phyloP scores from a whole-genome alignment of 352 stramenopile genomes.

The Phytophthora gonapodyides region DNA sequence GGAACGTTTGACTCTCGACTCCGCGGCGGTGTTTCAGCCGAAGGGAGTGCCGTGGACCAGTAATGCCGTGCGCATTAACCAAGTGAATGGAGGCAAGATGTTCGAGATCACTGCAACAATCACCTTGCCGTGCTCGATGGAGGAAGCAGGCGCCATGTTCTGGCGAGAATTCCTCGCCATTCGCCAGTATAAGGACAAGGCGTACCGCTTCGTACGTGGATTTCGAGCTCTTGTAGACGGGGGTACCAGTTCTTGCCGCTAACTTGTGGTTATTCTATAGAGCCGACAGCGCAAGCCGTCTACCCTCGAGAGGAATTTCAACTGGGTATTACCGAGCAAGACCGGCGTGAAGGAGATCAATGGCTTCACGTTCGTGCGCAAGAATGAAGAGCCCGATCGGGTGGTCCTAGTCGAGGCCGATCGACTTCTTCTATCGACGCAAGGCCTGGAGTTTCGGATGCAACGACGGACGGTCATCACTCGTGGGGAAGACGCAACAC shows the following conservation, averaged over 20 bases:
- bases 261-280: conserved; percentile 14
- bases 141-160: conserved; percentile 19
- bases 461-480: conserved; percentile 31
- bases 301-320: conserved; percentile 33
- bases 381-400: conserved; percentile 35
- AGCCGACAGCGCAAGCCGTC: conserved; percentile 16
- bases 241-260: background rate
- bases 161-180: conserved; percentile 24
- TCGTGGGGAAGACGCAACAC: background rate
- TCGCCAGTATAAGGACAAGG: conserved; percentile 27
- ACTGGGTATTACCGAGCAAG: conserved; percentile 14
- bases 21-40: conserved; percentile 16
- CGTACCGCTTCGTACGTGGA: conserved; percentile 33
- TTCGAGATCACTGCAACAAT: conserved; percentile 22
- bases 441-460: conserved; percentile 23
- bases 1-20: conserved; percentile 26
- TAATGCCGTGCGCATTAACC: background rate
- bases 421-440: conserved; percentile 20
- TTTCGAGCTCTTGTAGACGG: background rate
- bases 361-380: conserved; percentile 30
- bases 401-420: conserved; percentile 24
- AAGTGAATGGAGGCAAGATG: conserved; percentile 1
- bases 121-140: conserved; percentile 18
- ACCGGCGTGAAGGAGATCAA: conserved; percentile 11
- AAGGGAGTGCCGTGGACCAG: background rate